A percentile compares a stretch with the other conserved stretches of the same genome.
These are phyloP conservation scores for Cordyceps fumosorosea DNA, from an alignment of 2,329 filamentous ascomycete species.

Conservation along the genomic window DNA sequence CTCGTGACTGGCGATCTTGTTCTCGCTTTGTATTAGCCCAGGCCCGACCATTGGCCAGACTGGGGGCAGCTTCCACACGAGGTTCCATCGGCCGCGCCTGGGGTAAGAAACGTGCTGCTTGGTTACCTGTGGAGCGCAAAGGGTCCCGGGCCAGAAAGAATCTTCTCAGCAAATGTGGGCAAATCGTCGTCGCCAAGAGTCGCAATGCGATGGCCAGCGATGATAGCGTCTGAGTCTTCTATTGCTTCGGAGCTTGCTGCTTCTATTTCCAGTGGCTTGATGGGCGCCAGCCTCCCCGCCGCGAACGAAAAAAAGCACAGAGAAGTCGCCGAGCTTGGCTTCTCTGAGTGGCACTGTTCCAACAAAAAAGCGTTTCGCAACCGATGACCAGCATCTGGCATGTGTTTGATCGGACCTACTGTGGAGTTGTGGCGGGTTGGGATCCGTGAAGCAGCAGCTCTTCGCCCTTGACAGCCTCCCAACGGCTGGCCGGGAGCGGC, in stretches of 20 bases:
- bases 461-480: neutral
- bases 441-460: neutral
- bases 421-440: constrained; percentile 5
- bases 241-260: neutral
- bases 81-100: neutral
- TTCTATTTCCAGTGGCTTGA: constrained; percentile 11
- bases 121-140: neutral
- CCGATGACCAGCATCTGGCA: neutral
- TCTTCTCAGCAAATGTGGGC: neutral
- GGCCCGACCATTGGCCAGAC: neutral
- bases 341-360: neutral
- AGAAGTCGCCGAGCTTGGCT: neutral
- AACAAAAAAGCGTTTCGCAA: neutral
- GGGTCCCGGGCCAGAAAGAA: neutral
- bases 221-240: neutral
- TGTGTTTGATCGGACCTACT: constrained; percentile 12
- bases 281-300: neutral
- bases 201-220: no score
- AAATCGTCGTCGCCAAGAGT: neutral
- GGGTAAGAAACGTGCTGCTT: neutral
- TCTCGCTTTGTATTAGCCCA: constrained; percentile 10
- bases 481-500: constrained; percentile 14
- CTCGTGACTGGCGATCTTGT: constrained; percentile 12
- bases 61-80: neutral
- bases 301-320: neutral